These are phyloP conservation scores for Hanseniaspora valbyensis DNA, from an alignment of 805 yeast species.

Conservation along the genomic window DNA sequence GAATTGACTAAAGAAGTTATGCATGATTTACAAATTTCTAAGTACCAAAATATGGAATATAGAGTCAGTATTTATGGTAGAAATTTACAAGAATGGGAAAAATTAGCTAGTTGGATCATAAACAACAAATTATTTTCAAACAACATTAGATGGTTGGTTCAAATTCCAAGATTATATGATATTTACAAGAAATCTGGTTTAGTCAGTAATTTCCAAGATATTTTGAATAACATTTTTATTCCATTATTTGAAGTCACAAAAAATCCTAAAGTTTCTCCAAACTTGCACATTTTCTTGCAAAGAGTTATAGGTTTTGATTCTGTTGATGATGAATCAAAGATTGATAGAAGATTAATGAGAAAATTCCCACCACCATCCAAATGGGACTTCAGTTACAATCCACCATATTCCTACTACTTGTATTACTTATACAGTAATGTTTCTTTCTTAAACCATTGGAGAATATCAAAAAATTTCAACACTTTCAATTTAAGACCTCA, in stretches of 20 bases:
- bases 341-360: constrained; percentile 68
- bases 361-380: constrained; percentile 76
- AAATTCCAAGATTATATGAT: constrained; percentile 88
- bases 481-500: constrained; percentile 95
- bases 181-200: constrained; percentile 68
- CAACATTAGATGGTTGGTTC: constrained; percentile 94
- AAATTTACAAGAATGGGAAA: constrained; percentile 85
- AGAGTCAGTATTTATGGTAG: constrained; percentile 93
- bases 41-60: constrained; percentile 95
- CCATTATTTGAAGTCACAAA: constrained; percentile 86
- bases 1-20: constrained; percentile 90
- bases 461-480: constrained; percentile 63
- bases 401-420: constrained; percentile 94
- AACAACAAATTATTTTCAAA: constrained; percentile 86
- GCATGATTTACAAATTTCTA: constrained; percentile 85
- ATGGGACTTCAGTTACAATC: constrained; percentile 73
- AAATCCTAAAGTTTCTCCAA: constrained; percentile 82
- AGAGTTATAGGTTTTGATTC: constrained; percentile 96
- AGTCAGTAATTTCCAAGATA: constrained; percentile 61
- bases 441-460: constrained; percentile 75
- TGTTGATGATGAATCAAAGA: constrained; percentile 94
- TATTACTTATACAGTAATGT: constrained; percentile 82
- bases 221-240: constrained; percentile 64
- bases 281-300: constrained; percentile 74
- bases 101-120: constrained; percentile 85